These are phyloP conservation scores for Mycena polygramma DNA, from an alignment of 768 basidiomycete genomes.

Conservation along the genomic window DNA sequence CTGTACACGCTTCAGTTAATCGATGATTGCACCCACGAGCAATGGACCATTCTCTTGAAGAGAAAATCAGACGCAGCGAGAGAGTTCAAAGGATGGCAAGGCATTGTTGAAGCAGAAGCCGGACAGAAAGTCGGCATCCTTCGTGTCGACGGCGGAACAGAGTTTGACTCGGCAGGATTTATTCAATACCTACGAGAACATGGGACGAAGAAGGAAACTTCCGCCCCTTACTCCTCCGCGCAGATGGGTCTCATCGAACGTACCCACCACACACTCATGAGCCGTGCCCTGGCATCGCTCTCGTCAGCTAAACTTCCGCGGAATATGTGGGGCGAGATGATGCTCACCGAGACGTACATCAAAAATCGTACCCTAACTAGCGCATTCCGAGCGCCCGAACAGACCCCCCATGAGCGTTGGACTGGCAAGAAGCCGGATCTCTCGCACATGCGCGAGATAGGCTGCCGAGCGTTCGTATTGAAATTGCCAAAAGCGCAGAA, in stretches of 20 bases:
- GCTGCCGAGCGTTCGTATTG: slow-evolving; percentile 7
- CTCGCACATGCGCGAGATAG: slow-evolving; percentile 15
- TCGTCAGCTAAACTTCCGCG: slow-evolving; percentile 13
- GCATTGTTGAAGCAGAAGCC: background rate
- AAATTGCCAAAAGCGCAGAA: slow-evolving; percentile 15
- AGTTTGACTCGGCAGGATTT: slow-evolving; percentile 9
- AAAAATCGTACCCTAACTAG: slow-evolving; percentile 29
- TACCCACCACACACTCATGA: slow-evolving; percentile 7
- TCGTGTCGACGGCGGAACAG: slow-evolving; percentile 4
- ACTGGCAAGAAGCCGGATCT: slow-evolving; percentile 14
- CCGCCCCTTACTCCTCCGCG: slow-evolving; percentile 8
- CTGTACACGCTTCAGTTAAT: slow-evolving; percentile 20
- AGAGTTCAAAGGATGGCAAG: background rate
- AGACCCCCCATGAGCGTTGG: slow-evolving; percentile 10
- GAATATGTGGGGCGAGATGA: slow-evolving; percentile 17
- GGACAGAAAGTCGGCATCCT: slow-evolving; percentile 13
- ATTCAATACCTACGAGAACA: slow-evolving; percentile 18
- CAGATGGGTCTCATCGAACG: slow-evolving; percentile 19
- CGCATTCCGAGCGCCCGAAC: background rate
- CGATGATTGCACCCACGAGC: slow-evolving; percentile 10
- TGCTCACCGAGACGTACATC: slow-evolving; percentile 36
- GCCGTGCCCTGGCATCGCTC: background rate
- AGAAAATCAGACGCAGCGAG: background rate
- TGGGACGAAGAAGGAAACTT: slow-evolving; percentile 10
- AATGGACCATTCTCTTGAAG: slow-evolving; percentile 7